Evolutionary conservation across 2,329 filamentous ascomycete species (phyloP).

Genomic region (Pseudocercospora fijiensis): DNA sequence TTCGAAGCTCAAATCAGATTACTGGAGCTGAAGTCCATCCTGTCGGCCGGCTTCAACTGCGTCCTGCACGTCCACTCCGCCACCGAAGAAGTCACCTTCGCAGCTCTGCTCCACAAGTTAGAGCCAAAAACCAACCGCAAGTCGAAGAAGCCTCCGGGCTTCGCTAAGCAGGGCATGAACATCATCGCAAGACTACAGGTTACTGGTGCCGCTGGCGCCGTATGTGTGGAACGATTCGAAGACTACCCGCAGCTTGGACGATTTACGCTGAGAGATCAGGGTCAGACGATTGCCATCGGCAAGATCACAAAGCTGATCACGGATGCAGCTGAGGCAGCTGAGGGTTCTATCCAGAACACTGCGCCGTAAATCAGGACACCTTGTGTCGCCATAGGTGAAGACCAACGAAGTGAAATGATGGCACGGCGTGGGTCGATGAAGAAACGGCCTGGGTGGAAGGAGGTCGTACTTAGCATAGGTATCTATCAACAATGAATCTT

Average conservation of each 20-base stretch:
- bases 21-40: conserved; percentile 88
- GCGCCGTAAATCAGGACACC: not conserved
- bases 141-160: conserved; percentile 89
- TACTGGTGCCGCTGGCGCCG: conserved; percentile 71
- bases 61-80: conserved; percentile 96
- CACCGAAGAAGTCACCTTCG: conserved; percentile 95
- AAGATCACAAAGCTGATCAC: conserved; percentile 91
- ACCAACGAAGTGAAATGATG: not conserved
- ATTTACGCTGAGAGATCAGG: conserved; percentile 82
- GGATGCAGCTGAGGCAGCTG: conserved; percentile 35
- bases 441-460: not conserved
- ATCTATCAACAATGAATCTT: not conserved
- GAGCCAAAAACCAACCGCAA: conserved; percentile 92
- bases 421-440: not conserved
- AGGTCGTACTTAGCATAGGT: not conserved
- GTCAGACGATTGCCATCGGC: conserved; percentile 98
- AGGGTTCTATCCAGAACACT: conserved; percentile 14
- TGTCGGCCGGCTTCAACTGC: conserved; percentile 94
- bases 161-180: conserved; percentile 76
- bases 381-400: not conserved
- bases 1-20: conserved; percentile 98
- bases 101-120: conserved; percentile 82
- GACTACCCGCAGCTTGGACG: conserved; percentile 93
- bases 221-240: conserved; percentile 92
- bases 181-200: conserved; percentile 93